phyloP scores from a whole-genome alignment of 208 protist genomes.

The Leishmania aethiopica region DNA sequence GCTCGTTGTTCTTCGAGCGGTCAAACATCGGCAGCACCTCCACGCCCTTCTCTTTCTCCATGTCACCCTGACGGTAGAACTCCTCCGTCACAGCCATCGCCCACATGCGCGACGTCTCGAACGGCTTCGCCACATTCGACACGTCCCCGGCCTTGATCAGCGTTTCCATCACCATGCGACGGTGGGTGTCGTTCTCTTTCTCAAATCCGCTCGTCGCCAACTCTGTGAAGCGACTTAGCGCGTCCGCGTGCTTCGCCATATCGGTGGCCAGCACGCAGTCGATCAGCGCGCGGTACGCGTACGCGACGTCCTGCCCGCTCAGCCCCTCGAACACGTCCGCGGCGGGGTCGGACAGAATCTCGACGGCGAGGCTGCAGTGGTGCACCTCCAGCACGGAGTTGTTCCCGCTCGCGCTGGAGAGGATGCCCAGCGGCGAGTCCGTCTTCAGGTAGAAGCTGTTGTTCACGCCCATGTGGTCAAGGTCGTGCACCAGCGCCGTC shows the following conservation, averaged over 20 bases:
- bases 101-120: conserved; percentile 82
- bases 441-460: conserved; percentile 92
- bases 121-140: conserved; percentile 89
- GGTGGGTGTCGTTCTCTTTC: conserved; percentile 29
- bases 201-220: conserved; percentile 32
- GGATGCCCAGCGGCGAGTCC: conserved; percentile 82
- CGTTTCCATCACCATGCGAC: conserved; percentile 58
- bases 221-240: conserved; percentile 43
- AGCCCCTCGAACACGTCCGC: conserved; percentile 78
- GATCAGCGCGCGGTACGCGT: conserved; percentile 73
- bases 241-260: conserved; percentile 77
- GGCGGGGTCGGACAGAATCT: conserved; percentile 79
- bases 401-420: conserved; percentile 83
- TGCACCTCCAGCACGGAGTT: conserved; percentile 87
- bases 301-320: conserved; percentile 36
- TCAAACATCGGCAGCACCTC: conserved; percentile 89
- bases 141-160: conserved; percentile 86
- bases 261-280: conserved; percentile 88
- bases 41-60: conserved; percentile 87
- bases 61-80: conserved; percentile 90
- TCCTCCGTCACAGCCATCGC: conserved; percentile 87
- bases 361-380: conserved; percentile 87
- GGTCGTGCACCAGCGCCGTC: conserved; percentile 81
- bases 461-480: conserved; percentile 92
- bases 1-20: conserved; percentile 82